Evolutionary conservation across 1,284 basidiomycete species (phyloP).

Genomic region (Ceratobasidium sp.): DNA sequence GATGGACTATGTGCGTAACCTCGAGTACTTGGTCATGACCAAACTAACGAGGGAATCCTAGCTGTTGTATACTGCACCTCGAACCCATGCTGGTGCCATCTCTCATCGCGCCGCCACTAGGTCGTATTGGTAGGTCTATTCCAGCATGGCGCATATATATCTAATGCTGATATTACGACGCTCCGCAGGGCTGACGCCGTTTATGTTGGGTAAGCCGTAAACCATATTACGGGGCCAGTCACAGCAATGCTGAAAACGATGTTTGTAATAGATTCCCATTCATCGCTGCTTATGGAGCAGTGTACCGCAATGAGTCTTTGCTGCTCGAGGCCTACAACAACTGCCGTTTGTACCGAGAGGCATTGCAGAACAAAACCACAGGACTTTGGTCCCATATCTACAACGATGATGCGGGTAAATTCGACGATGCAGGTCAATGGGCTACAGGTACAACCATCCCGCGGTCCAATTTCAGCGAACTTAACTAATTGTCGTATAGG

Average conservation of each 20-base stretch:
- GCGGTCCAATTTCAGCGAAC: neutral
- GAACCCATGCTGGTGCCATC: slow-evolving; percentile 8
- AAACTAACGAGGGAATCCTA: neutral
- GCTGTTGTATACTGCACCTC: slow-evolving; percentile 13
- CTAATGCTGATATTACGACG: neutral
- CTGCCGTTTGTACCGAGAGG: slow-evolving; percentile 3
- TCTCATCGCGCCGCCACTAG: slow-evolving; percentile 3
- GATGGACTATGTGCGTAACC: slow-evolving; percentile 3
- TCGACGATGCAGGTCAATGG: slow-evolving; percentile 8
- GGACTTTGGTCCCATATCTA: slow-evolving; percentile 3
- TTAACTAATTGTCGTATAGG: neutral
- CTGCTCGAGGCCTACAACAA: neutral
- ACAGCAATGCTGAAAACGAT: neutral
- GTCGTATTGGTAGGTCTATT: neutral
- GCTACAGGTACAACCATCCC: neutral
- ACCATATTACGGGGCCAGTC: neutral
- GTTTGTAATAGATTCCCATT: neutral
- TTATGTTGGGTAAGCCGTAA: neutral
- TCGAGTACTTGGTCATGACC: neutral
- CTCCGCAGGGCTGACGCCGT: neutral
- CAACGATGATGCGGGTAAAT: neutral
- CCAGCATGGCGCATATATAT: neutral
- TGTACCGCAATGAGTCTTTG: neutral
- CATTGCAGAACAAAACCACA: neutral
- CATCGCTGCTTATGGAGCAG: slow-evolving; percentile 1